These are phyloP conservation scores for Neonectria magnoliae DNA, from an alignment of 2,329 filamentous ascomycete species.

Conservation along the genomic window DNA sequence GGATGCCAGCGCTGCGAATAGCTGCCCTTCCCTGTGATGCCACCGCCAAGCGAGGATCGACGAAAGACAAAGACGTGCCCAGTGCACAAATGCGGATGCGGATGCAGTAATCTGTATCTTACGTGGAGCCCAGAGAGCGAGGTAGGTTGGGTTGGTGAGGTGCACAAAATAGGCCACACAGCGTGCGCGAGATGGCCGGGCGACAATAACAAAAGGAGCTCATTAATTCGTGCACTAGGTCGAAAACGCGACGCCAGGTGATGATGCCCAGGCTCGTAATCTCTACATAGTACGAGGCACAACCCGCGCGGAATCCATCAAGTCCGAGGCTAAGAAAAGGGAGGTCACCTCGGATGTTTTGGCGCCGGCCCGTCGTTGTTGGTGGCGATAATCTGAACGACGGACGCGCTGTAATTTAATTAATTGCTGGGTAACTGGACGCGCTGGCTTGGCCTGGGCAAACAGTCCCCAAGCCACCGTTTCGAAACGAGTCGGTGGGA, in stretches of 20 bases:
- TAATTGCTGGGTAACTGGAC: background rate
- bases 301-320: conserved; percentile 20
- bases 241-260: background rate
- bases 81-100: background rate
- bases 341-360: conserved; percentile 7
- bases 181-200: background rate
- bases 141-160: background rate
- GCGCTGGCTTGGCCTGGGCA: background rate
- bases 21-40: background rate
- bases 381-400: conserved; percentile 11
- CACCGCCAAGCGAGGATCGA: background rate
- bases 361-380: conserved; percentile 1
- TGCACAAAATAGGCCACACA: background rate
- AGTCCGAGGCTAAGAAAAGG: conserved; percentile 13
- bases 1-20: background rate
- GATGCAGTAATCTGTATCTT: too few relatives aligned
- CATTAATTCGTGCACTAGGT: background rate
- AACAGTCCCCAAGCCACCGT: conserved; percentile 3
- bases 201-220: background rate
- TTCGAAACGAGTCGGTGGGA: background rate
- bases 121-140: background rate
- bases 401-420: conserved; percentile 1
- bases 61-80: background rate
- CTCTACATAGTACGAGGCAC: background rate
- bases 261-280: conserved; percentile 3